phyloP scores from a whole-genome alignment of 139 green algal species.

The Volvox africanus region DNA sequence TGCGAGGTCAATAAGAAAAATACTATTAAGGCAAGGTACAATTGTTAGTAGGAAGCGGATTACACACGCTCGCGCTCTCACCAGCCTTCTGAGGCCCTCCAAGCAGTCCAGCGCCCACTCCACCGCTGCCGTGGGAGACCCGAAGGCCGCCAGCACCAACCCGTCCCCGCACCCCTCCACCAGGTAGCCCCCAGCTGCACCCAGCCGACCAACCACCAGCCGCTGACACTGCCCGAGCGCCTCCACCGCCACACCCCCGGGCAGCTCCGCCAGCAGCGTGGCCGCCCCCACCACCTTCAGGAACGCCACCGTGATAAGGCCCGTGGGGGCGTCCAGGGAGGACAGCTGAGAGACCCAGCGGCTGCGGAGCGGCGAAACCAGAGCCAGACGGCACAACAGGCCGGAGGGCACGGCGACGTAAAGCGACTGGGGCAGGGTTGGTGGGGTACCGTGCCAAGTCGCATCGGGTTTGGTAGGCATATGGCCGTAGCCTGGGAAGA shows the following conservation, averaged over 20 bases:
- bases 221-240: slow-evolving; percentile 3
- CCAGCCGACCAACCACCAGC: slow-evolving; percentile 21
- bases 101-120: slow-evolving; percentile 34
- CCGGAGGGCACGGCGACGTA: neutral
- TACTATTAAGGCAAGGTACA: no score
- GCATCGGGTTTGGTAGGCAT: neutral
- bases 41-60: no score
- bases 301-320: slow-evolving; percentile 26
- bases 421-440: neutral
- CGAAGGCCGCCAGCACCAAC: slow-evolving; percentile 40
- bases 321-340: slow-evolving; percentile 22
- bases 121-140: neutral
- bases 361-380: neutral
- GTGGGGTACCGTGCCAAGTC: neutral
- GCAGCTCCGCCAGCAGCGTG: slow-evolving; percentile 38
- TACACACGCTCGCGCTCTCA: neutral
- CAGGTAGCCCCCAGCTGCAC: slow-evolving; percentile 18
- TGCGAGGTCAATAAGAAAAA: no score
- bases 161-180: slow-evolving; percentile 43
- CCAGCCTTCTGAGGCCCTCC: slow-evolving; percentile 12
- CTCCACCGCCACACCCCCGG: neutral
- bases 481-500: no score
- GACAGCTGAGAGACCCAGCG: neutral
- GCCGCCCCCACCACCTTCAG: slow-evolving; percentile 36
- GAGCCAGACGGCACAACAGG: slow-evolving; percentile 42